A percentile compares a stretch with the other conserved stretches of the same genome.
phyloP scores from a whole-genome alignment of 495 filamentous ascomycete species.

The Rostrohypoxylon terebratum region DNA sequence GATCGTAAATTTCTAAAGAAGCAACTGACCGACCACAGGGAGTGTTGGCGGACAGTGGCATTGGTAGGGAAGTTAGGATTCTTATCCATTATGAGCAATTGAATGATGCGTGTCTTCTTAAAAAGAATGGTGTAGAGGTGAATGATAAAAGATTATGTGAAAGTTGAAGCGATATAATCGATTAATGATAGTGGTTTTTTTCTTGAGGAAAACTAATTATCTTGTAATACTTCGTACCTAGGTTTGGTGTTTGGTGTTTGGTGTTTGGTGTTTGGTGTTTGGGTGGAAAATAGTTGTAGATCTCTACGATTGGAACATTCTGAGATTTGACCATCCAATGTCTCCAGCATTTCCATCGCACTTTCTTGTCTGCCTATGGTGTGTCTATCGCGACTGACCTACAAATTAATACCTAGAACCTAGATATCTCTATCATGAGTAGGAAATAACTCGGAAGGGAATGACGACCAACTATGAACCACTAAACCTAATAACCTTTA shows the following conservation, averaged over 20 bases:
- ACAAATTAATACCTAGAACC: no score
- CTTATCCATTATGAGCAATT: background rate
- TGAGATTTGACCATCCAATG: no score
- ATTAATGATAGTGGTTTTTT: background rate
- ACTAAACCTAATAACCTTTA: no score
- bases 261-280: background rate
- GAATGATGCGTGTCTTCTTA: background rate
- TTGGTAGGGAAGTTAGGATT: slow-evolving; percentile 1
- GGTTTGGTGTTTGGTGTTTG: background rate
- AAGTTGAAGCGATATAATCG: background rate
- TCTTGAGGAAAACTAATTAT: no score
- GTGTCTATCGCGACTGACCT: background rate
- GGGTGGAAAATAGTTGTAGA: background rate
- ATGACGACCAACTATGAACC: no score
- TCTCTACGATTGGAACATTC: background rate
- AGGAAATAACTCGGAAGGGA: no score
- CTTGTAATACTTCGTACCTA: background rate
- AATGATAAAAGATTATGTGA: background rate
- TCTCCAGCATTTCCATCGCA: no score
- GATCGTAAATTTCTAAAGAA: background rate
- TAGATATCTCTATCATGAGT: no score
- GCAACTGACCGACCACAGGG: background rate
- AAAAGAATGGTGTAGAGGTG: background rate
- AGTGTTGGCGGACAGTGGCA: slow-evolving; percentile 4
- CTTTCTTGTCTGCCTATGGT: background rate